Evolutionary conservation across 768 basidiomycete genomes (phyloP), one percentile per base, ranked within the genome.

Genomic region (Melanogaster broomeanus): DNA sequence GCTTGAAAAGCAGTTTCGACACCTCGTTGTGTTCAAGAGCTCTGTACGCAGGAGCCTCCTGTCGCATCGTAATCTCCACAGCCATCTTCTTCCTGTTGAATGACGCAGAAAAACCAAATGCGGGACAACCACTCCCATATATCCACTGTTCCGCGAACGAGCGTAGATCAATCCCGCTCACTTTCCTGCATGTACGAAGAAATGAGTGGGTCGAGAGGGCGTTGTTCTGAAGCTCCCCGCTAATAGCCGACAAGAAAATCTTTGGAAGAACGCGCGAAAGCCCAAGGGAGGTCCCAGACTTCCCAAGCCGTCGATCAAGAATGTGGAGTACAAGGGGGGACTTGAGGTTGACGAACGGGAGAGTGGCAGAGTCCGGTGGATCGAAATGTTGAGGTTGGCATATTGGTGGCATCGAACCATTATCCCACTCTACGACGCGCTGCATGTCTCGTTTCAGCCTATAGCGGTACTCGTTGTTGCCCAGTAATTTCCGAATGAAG

Each of bases 61-160:
- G 96, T 52, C 86, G 79, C 83, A 98, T 93, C 3, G 87, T 88
- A 57, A 99, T 88, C 69, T 98, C 97, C 33, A 99, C 93, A 2
- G 93, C 89, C 88, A 98, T 97, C 72, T 94, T 93, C 79, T 98
- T 98, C 63, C 94, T 79, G 67, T 98, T 96, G 72, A 98, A 98
- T 31, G 85, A 85, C 1, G 96, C 93, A 12, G 85, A 83, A 66
- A 99, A 90, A 0, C 81, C 83, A 66, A 99, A 94, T 3, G 86
- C 80, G 1, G 97, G 97, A 66, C 94, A 97, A 19, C 97, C 97
- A 66, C 90, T 93, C 12, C 95, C 95, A 63, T 94, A 97, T 55
- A 99, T 93, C 97, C 97, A 99, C 68, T 98, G 96, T 63, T 98
- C 94, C n/a, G 93, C 91, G 64, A 99, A 99, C 25, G 83, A 81